Conservation (phyloP, 2,329 filamentous ascomycete genomes). For the Purpureocillium lavendulum region DNA sequence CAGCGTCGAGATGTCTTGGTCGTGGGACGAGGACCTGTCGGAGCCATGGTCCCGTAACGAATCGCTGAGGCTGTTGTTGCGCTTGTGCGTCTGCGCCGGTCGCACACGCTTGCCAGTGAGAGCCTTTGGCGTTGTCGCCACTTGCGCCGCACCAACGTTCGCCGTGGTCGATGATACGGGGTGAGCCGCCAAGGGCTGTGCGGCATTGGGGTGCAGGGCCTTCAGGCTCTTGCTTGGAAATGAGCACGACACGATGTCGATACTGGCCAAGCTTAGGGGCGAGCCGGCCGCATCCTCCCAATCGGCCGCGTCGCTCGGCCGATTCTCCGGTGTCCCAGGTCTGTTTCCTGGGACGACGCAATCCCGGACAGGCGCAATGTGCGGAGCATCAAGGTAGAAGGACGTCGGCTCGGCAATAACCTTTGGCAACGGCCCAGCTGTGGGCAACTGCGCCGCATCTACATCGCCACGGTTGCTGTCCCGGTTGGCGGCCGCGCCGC, state of each 20-base stretch:
- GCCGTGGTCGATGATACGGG: conserved; percentile 44
- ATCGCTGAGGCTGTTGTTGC: conserved; percentile 82
- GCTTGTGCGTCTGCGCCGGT: conserved; percentile 58
- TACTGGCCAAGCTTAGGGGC: conserved; percentile 48
- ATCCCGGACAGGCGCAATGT: conserved; percentile 36
- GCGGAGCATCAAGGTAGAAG: conserved; percentile 36
- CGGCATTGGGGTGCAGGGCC: conserved; percentile 27
- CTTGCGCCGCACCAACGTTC: conserved; percentile 36
- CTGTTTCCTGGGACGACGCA: conserved; percentile 35
- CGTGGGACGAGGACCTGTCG: conserved; percentile 43
- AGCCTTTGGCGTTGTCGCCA: conserved; percentile 50
- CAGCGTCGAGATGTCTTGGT: conserved; percentile 50
- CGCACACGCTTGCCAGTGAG: conserved; percentile 52
- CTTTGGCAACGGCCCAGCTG: conserved; percentile 22
- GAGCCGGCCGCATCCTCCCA: conserved; percentile 25
- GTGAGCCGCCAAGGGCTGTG: conserved; percentile 42
- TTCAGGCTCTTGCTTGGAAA: conserved; percentile 47
- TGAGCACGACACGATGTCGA: conserved; percentile 56
- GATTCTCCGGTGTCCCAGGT: conserved; percentile 38
- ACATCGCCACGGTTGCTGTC: conserved; percentile 29
- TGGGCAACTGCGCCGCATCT: conserved; percentile 36
- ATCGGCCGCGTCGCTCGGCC: conserved; percentile 13
- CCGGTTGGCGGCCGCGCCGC: conserved; percentile 59
- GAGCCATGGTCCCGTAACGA: conserved; percentile 63
- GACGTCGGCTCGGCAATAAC: conserved; percentile 14